Evolutionary conservation across 2,329 filamentous ascomycete genomes (phyloP).

Genomic region (Penicillium glabrum): DNA sequence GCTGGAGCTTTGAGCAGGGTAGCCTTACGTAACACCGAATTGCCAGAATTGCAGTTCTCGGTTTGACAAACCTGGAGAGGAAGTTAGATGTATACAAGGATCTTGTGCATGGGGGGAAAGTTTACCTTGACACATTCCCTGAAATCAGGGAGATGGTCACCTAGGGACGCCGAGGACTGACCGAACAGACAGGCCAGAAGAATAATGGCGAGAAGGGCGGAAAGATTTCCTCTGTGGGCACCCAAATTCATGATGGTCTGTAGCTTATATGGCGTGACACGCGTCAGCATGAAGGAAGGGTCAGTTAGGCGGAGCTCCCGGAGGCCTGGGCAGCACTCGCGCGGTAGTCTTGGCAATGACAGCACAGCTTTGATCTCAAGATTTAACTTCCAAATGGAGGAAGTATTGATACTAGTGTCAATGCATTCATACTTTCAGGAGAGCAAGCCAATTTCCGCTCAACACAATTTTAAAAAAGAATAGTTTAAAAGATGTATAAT

Average conservation of each 20-base stretch:
- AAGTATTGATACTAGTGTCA: background rate
- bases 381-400: background rate
- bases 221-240: conserved; percentile 17
- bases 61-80: conserved; percentile 67
- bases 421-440: background rate
- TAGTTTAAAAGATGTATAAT: too few species aligned
- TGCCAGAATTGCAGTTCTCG: conserved; percentile 73
- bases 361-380: background rate
- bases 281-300: conserved; percentile 15
- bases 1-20: background rate
- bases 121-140: conserved; percentile 77
- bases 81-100: conserved; percentile 15
- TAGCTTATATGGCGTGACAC: conserved; percentile 12
- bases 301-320: conserved; percentile 18
- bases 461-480: too few species aligned
- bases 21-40: conserved; percentile 69
- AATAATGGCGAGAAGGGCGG: conserved; percentile 31
- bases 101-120: background rate
- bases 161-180: conserved; percentile 66
- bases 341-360: conserved; percentile 19
- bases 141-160: conserved; percentile 86
- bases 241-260: conserved; percentile 30
- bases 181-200: conserved; percentile 35
- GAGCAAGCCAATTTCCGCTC: too few species aligned
- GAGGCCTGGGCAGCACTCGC: conserved; percentile 14